Base-by-base conservation (phyloP, 176 grass and related monocot genomes). In the Areca catechu region DNA sequence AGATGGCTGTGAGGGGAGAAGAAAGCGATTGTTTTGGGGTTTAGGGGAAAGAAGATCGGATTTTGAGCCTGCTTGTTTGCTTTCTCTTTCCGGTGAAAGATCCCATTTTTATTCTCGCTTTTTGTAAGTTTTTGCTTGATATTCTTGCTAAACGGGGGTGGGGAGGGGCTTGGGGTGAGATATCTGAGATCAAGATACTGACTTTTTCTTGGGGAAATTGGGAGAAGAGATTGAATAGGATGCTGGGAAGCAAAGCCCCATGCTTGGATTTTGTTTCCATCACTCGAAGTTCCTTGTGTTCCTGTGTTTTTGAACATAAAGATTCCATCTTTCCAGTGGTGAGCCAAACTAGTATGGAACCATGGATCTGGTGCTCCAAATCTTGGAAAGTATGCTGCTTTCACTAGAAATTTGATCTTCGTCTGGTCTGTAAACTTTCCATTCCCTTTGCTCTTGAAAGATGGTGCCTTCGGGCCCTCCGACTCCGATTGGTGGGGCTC, bases 391-490 rank as follows among this genome's bases (percentile, higher is more conserved):
- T 53, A 53, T 72, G 58, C 47, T 62, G 28, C 21, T 60, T 20
- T 72, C 48, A 72, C 48, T 54, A 61, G 16, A 68, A 37, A n/a
- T 48, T 2, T 48, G n/a, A 57, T 68, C 27, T 58, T 24, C 34
- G 51, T 37, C 6, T 54, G 53, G 63, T 53, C 68, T 59, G 7
- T 30, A 24, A 57, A 60, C 25, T 24, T 19, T 58, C 53, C 72
- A 2, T 48, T 52, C 22, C 29, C 21, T 24, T 49, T 71, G 34
- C 63, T 66, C 34, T 73, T 22, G 17, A 75, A 80, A 70, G 71
- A 93, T 98, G 94, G 57, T 98, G 56, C 76, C 94, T 5, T 92
- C 94, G 14, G 86, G 91, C 22, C 77, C 71, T 12, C 82, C 88
- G 2, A 92, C 88, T 70, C 79, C 88, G 48, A 90, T 98, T 67